Conservation (phyloP, 768 basidiomycete genomes). For the Termitomyces sp. region DNA sequence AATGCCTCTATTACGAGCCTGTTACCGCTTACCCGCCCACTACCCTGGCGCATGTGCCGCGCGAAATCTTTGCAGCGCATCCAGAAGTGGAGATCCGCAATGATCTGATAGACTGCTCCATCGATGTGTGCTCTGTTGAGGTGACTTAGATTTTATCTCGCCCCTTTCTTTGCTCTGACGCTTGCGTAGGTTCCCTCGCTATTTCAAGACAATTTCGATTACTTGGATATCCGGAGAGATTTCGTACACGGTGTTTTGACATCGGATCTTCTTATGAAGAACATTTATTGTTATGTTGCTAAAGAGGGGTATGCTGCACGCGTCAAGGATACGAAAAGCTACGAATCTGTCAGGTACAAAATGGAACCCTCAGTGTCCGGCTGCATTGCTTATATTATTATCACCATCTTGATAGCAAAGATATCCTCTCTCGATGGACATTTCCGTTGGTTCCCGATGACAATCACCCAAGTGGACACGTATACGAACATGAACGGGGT, state of each 20-base stretch:
- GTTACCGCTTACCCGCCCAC: constrained; percentile 65
- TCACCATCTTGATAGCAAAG: constrained; percentile 53
- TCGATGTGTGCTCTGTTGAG: constrained; percentile 93
- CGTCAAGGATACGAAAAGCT: constrained; percentile 88
- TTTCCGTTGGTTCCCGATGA: constrained; percentile 96
- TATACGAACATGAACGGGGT: constrained; percentile 83
- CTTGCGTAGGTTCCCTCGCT: constrained; percentile 75
- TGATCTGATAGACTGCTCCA: constrained; percentile 83
- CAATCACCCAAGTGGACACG: constrained; percentile 76
- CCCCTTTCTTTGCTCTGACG: background rate
- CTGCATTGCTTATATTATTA: background rate
- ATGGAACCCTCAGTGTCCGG: background rate
- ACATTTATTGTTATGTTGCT: constrained; percentile 85
- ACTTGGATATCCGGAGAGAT: constrained; percentile 84
- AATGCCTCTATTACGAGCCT: constrained; percentile 84
- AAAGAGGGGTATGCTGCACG: constrained; percentile 89
- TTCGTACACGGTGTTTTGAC: constrained; percentile 94
- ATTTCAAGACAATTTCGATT: constrained; percentile 99
- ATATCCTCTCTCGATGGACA: constrained; percentile 89
- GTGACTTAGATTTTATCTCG: constrained; percentile 31
- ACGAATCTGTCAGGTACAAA: constrained; percentile 77
- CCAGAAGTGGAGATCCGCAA: constrained; percentile 82
- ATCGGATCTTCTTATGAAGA: constrained; percentile 92
- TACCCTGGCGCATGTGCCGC: constrained; percentile 60
- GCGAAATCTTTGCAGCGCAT: constrained; percentile 66